A percentile compares a stretch with the other conserved stretches of the same genome.
Evolutionary conservation across 768 basidiomycete species (phyloP).

Genomic region (Agrocybe praecox): DNA sequence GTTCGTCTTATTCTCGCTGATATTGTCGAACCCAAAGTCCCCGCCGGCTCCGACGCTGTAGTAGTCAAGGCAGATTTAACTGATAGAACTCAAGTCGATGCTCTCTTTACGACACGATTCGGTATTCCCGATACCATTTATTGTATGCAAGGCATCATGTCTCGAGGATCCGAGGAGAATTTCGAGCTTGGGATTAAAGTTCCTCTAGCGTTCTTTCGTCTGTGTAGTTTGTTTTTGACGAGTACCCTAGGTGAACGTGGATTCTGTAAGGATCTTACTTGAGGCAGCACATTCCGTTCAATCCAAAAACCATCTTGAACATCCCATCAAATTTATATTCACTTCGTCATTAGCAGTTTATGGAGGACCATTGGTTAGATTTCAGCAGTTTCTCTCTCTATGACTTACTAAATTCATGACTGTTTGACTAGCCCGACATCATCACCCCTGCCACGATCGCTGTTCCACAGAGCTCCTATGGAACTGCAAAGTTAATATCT

Average conservation of each 20-base stretch:
- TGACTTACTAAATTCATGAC: background rate
- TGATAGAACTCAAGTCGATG: conserved; percentile 32
- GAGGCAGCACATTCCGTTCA: conserved; percentile 32
- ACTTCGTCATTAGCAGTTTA: conserved; percentile 63
- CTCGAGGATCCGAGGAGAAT: conserved; percentile 60
- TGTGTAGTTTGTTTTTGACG: background rate
- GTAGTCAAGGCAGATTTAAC: conserved; percentile 44
- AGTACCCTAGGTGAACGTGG: conserved; percentile 48
- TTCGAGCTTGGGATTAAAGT: conserved; percentile 59
- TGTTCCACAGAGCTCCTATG: conserved; percentile 58
- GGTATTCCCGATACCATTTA: conserved; percentile 47
- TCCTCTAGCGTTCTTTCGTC: background rate
- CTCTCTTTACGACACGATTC: conserved; percentile 38
- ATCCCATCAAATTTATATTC: conserved; percentile 54
- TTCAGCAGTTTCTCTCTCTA: background rate
- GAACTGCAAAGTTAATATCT: conserved; percentile 55
- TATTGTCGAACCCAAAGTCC: conserved; percentile 41
- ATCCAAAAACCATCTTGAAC: conserved; percentile 17
- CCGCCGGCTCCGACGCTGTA: conserved; percentile 28
- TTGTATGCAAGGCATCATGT: conserved; percentile 64
- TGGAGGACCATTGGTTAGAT: conserved; percentile 50
- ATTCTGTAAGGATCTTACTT: conserved; percentile 50
- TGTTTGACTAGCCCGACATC: conserved; percentile 34
- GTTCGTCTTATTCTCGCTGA: conserved; percentile 54
- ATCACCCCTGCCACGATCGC: conserved; percentile 51